Evolutionary conservation across 1,284 basidiomycete species (phyloP).

Genomic region (Anthracocystis panici-leucophaei): DNA sequence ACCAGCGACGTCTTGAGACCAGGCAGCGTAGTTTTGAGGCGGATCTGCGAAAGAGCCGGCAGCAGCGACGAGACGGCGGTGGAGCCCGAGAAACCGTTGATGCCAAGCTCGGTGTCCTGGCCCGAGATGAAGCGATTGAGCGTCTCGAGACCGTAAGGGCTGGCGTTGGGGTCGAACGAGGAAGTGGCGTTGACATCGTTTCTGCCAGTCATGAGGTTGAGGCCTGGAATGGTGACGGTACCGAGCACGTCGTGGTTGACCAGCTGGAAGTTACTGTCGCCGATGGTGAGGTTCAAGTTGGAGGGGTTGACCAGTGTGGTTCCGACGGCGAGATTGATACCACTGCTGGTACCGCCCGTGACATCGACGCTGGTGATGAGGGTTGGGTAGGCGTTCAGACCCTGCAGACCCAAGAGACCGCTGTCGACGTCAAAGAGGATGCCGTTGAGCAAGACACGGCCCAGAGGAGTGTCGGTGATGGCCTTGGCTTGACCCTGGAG

Average conservation of each 20-base stretch:
- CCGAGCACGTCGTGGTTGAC: slow-evolving; percentile 71
- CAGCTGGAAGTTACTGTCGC: slow-evolving; percentile 73
- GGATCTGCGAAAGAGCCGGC: slow-evolving; percentile 77
- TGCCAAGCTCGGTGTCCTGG: slow-evolving; percentile 63
- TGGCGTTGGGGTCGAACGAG: slow-evolving; percentile 75
- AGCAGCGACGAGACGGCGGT: slow-evolving; percentile 76
- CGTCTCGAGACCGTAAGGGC: slow-evolving; percentile 76
- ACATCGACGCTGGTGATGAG: slow-evolving; percentile 79
- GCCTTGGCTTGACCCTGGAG: slow-evolving; percentile 78
- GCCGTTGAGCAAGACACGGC: slow-evolving; percentile 77
- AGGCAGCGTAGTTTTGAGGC: slow-evolving; percentile 76
- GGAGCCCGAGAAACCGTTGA: slow-evolving; percentile 75
- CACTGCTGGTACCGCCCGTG: slow-evolving; percentile 77
- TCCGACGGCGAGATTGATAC: slow-evolving; percentile 76
- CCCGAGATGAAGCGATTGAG: slow-evolving; percentile 79
- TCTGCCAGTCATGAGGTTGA: slow-evolving; percentile 59
- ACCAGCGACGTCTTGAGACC: slow-evolving; percentile 76
- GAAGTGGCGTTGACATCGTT: slow-evolving; percentile 65
- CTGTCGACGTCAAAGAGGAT: slow-evolving; percentile 83
- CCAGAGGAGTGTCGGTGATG: slow-evolving; percentile 78
- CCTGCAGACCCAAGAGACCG: slow-evolving; percentile 76
- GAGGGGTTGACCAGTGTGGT: slow-evolving; percentile 78
- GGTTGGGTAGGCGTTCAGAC: slow-evolving; percentile 75
- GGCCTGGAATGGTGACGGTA: slow-evolving; percentile 51
- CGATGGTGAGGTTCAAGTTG: slow-evolving; percentile 75